phyloP scores from a whole-genome alignment of 2,329 filamentous ascomycete genomes.

The Herpotrichia juniperi region DNA sequence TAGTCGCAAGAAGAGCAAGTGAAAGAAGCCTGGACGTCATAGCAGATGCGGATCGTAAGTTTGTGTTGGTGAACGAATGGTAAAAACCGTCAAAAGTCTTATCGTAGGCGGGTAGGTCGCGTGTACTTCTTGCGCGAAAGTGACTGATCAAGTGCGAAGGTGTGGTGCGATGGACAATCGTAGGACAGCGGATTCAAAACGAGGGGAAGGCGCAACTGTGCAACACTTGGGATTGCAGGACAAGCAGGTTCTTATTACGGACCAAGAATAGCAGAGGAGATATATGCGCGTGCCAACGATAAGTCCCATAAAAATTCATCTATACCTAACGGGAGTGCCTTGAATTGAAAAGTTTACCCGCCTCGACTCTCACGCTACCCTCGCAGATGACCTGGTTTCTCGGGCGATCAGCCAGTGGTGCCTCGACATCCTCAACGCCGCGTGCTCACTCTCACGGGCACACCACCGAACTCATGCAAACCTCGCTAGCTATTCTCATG shows the following conservation, averaged over 20 bases:
- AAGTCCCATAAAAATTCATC: neutral
- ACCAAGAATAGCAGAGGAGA: neutral
- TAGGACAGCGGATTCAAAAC: neutral
- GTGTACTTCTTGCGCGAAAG: too few species aligned
- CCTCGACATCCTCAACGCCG: neutral
- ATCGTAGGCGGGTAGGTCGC: neutral
- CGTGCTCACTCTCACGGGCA: neutral
- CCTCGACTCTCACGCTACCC: neutral
- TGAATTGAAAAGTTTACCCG: neutral
- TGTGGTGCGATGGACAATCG: neutral
- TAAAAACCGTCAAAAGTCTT: neutral
- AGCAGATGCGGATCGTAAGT: neutral
- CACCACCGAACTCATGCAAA: neutral
- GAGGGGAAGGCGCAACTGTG: neutral
- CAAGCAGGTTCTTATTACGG: neutral
- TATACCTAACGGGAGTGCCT: neutral
- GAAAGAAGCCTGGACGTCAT: slow-evolving; percentile 33
- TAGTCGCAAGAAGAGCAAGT: slow-evolving; percentile 29
- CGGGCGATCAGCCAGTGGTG: neutral
- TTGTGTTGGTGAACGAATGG: neutral
- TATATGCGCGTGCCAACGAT: neutral
- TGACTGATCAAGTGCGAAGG: neutral
- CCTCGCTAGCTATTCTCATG: neutral
- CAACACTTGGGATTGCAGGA: neutral
- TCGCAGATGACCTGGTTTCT: neutral